These are phyloP conservation scores for Chondrostereum purpureum DNA, from an alignment of 1,284 basidiomycete genomes.

Conservation along the genomic window DNA sequence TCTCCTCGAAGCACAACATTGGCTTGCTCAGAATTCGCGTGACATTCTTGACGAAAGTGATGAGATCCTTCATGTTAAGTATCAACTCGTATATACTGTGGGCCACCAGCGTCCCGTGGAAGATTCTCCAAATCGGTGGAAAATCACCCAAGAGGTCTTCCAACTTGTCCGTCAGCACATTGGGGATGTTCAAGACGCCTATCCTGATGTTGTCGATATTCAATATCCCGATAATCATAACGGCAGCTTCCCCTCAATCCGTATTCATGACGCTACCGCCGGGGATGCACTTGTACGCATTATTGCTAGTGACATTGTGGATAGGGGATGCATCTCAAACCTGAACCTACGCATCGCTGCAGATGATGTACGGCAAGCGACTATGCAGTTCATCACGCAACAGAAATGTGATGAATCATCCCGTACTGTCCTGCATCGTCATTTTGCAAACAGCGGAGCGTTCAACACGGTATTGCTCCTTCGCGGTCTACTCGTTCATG, in stretches of 20 bases:
- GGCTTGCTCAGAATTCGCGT: slow-evolving; percentile 16
- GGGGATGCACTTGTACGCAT: background rate
- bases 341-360: background rate
- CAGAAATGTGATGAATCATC: background rate
- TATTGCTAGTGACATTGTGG: background rate
- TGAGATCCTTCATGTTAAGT: slow-evolving; percentile 24
- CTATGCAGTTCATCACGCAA: background rate
- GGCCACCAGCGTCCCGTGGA: slow-evolving; percentile 33
- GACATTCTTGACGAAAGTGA: slow-evolving; percentile 30
- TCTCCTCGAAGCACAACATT: slow-evolving; percentile 8
- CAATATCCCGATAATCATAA: background rate
- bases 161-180: slow-evolving; percentile 3
- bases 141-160: slow-evolving; percentile 5
- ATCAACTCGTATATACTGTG: slow-evolving; percentile 27
- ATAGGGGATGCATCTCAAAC: background rate
- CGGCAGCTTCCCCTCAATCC: background rate
- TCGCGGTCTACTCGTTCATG: slow-evolving; percentile 37
- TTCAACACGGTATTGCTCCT: slow-evolving; percentile 28
- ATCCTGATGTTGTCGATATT: background rate
- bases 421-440: background rate
- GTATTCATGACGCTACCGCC: background rate
- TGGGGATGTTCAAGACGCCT: background rate
- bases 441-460: background rate
- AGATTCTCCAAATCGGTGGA: slow-evolving; percentile 40
- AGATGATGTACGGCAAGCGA: background rate